Conservation (phyloP, 2,329 filamentous ascomycete species). For the Esteya vermicola region DNA sequence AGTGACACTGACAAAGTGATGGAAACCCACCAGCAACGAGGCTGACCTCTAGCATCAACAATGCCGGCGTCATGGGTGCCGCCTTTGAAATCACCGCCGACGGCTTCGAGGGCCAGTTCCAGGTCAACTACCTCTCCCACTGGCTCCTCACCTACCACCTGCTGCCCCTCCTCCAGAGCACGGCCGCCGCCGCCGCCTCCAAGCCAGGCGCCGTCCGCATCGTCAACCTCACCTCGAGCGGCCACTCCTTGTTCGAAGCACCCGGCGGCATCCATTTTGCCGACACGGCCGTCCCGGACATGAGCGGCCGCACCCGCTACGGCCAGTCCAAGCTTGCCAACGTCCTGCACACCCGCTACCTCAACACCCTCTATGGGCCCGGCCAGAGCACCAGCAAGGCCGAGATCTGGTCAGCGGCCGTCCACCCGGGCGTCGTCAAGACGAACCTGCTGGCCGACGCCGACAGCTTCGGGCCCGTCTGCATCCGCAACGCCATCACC, state of each 20-base stretch:
- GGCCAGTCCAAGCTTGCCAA: conserved; percentile 10
- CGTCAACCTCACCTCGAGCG: conserved; percentile 8
- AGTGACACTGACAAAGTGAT: not conserved
- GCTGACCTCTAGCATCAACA: conserved; percentile 13
- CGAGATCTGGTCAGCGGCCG: conserved; percentile 5
- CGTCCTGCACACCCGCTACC: conserved; percentile 6
- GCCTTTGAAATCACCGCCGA: conserved; percentile 19
- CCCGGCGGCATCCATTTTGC: conserved; percentile 7
- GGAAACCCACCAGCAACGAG: no score
- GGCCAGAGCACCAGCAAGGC: not conserved
- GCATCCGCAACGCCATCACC: conserved; percentile 8
- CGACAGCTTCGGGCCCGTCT: conserved; percentile 5
- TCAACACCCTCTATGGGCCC: conserved; percentile 5
- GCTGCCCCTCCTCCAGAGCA: conserved; percentile 20
- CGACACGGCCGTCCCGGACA: conserved; percentile 3
- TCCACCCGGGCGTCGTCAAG: conserved; percentile 8
- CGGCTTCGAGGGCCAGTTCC: conserved; percentile 22
- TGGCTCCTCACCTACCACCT: conserved; percentile 25
- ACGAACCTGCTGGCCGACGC: conserved; percentile 10
- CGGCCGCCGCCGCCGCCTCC: conserved; percentile 10
- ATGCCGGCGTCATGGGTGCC: conserved; percentile 17
- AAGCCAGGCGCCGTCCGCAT: conserved; percentile 12
- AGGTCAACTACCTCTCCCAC: conserved; percentile 27
- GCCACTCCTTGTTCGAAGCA: conserved; percentile 3
- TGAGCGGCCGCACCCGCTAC: conserved; percentile 5